Conservation (phyloP, 2,329 filamentous ascomycete genomes). For the Alternaria viburni region DNA sequence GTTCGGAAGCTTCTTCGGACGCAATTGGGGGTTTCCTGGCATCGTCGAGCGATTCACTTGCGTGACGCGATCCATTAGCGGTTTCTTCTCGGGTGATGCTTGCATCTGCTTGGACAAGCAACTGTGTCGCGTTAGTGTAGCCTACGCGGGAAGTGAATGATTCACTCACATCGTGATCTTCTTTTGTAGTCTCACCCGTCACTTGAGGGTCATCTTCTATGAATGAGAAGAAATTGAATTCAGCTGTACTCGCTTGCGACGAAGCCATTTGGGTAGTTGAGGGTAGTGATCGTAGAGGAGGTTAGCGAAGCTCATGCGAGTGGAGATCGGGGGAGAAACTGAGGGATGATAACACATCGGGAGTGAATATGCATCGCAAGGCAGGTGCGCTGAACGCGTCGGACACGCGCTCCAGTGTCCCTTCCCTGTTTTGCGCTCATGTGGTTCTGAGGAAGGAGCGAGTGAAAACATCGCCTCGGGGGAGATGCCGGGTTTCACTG, state of each 20-base stretch:
- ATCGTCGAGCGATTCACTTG: not conserved
- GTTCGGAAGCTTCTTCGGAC: not conserved
- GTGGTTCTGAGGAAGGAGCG: not conserved
- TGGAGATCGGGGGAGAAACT: not conserved
- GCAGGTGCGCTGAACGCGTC: not conserved
- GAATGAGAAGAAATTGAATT: not conserved
- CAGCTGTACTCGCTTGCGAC: not conserved
- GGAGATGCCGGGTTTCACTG: not conserved
- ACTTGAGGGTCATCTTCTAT: not conserved
- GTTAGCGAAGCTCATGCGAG: not conserved
- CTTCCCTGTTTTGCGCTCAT: conserved; percentile 7
- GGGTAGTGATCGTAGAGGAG: not conserved
- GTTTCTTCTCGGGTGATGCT: not conserved
- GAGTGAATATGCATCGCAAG: not conserved
- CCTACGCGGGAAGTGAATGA: not conserved
- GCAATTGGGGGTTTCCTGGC: not conserved
- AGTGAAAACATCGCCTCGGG: not conserved
- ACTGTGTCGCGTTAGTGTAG: not conserved
- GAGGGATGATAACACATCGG: not conserved
- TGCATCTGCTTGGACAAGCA: not conserved
- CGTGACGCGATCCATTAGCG: not conserved
- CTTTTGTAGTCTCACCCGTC: not conserved
- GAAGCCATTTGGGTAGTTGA: not conserved
- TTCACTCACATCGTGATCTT: not conserved
- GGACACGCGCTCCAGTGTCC: conserved; percentile 2